phyloP scores from a whole-genome alignment of 1,284 basidiomycete species.

The Cryptococcus sp. region DNA sequence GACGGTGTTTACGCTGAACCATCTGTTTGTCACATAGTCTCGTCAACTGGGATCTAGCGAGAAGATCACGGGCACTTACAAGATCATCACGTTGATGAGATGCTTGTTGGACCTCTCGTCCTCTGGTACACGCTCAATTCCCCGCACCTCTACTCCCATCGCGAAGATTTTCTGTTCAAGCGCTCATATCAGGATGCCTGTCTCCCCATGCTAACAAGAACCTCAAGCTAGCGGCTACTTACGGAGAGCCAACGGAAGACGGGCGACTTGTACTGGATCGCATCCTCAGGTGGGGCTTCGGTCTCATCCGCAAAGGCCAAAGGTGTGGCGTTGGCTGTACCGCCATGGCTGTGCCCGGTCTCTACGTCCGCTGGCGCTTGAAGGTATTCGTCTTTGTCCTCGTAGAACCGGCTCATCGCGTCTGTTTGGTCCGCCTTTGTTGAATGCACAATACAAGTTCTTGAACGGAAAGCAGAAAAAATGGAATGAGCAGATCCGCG shows the following conservation, averaged over 20 bases:
- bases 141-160: constrained; percentile 37
- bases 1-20: constrained; percentile 49
- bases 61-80: constrained; percentile 1
- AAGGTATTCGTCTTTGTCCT: not conserved
- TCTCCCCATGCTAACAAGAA: not conserved
- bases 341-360: not conserved
- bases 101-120: constrained; percentile 28
- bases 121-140: constrained; percentile 39
- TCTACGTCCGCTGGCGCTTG: not conserved
- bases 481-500: too few relatives aligned
- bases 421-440: not conserved
- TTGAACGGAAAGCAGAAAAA: too few relatives aligned
- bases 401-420: not conserved
- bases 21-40: constrained; percentile 3
- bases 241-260: constrained; percentile 1
- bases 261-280: not conserved
- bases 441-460: too few relatives aligned
- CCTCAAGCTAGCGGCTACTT: not conserved
- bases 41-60: too few relatives aligned
- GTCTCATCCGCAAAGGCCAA: not conserved
- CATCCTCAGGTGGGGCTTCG: not conserved
- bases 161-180: constrained; percentile 15
- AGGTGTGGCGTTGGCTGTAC: not conserved
- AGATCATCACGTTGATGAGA: constrained; percentile 29
- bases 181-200: not conserved